Base-by-base conservation (phyloP, 2,329 filamentous ascomycete species). In the Pezicula carpinea region DNA sequence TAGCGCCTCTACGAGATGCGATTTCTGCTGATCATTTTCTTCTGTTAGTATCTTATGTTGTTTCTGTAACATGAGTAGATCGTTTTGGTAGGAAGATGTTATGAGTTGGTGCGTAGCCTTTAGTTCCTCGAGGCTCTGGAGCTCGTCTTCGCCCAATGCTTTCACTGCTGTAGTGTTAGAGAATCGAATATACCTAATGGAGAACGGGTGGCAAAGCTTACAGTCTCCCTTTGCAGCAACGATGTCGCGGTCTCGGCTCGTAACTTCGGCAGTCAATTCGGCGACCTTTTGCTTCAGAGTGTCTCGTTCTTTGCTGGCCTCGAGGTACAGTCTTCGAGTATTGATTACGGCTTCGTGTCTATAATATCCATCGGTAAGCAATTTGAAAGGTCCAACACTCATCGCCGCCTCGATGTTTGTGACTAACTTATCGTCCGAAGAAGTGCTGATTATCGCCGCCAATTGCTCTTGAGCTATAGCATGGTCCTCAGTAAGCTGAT, bases 101-200 rank as follows among this genome's bases (percentile, higher is more conserved):
- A 84, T 74, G 52, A 82, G 69, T 52, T 75, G 71, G 61, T 84
- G 79, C 6, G 79, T 74, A 34, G 70, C 70, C 66, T 82, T 82
- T 54, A 84, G 69, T 54, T 78, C 74, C 42, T 79, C 71, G 4
- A 84, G 66, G 15, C 76, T 77, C 19, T 76, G 71, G 11, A 74
- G 58, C 29, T 74, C 73, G n/a, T 76, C 75, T 58, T 79, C 74
- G 38, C 73, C 72, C 22, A 80, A 67, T 22, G 75, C 76, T 38
- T 70, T 73, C 43, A 83, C 69, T 74, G 63, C 50, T 17, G 14
- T 39, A n/a, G 22, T 14, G 41, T 63, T 55, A 63, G 59, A 33
- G 44, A 26, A 26, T 10, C 26, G n/a, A 1, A 13, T 2, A 33
- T 2, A 44, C 3, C 40, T 15, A 14, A 35, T 4, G 10, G 35